These are phyloP conservation scores for Beauveria asiatica DNA, from an alignment of 2,329 filamentous ascomycete species.

Conservation along the genomic window DNA sequence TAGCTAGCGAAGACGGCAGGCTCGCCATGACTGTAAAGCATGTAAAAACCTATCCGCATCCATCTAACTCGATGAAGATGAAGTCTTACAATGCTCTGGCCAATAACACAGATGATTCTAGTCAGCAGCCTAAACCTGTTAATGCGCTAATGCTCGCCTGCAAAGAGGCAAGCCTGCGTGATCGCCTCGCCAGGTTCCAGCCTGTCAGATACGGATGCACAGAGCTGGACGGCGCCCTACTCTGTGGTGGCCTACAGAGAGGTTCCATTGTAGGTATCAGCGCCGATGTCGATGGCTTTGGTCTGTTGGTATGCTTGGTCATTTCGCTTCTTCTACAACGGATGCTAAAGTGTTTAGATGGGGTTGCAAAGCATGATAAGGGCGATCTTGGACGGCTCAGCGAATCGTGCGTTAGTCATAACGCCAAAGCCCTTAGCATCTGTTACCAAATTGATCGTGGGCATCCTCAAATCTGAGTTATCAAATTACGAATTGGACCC, in stretches of 20 bases:
- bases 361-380: constrained; percentile 39
- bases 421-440: constrained; percentile 36
- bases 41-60: neutral
- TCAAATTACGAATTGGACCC: neutral
- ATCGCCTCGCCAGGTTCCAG: constrained; percentile 23
- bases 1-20: no score
- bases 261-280: constrained; percentile 47
- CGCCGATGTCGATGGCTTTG: constrained; percentile 38
- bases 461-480: neutral
- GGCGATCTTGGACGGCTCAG: constrained; percentile 24
- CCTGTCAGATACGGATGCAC: constrained; percentile 33
- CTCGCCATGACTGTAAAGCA: no score
- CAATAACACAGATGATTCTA: no score
- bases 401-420: constrained; percentile 33
- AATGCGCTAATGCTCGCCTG: constrained; percentile 34
- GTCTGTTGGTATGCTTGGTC: constrained; percentile 32
- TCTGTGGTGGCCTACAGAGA: constrained; percentile 40
- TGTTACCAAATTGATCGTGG: neutral
- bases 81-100: neutral
- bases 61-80: neutral
- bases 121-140: constrained; percentile 24
- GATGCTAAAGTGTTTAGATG: constrained; percentile 24
- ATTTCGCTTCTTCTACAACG: neutral
- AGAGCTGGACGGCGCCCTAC: constrained; percentile 39
- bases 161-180: constrained; percentile 28